Evolutionary conservation across 1,284 basidiomycete species (phyloP), one percentile per base, ranked within the genome.

Genomic region (Cutaneotrichosporon arboriforme): DNA sequence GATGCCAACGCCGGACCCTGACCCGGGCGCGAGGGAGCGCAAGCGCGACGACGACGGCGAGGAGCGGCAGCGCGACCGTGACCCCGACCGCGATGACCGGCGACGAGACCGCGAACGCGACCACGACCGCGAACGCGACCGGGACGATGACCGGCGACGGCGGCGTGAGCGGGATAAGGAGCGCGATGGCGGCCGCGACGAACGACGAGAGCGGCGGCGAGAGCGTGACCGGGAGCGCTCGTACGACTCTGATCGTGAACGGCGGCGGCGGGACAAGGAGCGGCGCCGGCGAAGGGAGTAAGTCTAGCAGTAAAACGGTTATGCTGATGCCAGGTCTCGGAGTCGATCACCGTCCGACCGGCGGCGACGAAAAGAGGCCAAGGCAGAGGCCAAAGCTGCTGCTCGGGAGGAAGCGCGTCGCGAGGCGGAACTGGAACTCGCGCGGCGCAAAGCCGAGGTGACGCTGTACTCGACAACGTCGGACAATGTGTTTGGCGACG

Each of bases 401-500:
- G 82, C 88, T 48, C 92, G 89, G 70, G 85, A 84, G 3, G 86
- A 89, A 65, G 88, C 88, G 72, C 84, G 83, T 66, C 81, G 88
- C 40, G 81, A 85, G 51, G 84, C 79, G 59, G 89, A 91, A 58
- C 87, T 92, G 55, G 88, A 92, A 63, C 88, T 90, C 67, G 84
- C 87, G 20, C 84, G 90, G 38, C 84, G 87, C 66, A 84, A 92
- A 9, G 90, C 90, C 8, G 75, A 76, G 57, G 80, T 93, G 38
- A 90, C 88, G 62, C 85, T 92, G 58, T 97, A 97, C 78, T 92
- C 90, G 63, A 89, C 90, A 37, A 85, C 84, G 8, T 88, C 92
- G 78, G 73, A 76, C 55, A 98, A 98, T 69, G 94, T 94, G 0
- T 98, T 98, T 79, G 89, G 97, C 74, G 94, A 98, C 68, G 85